A percentile compares a stretch with the other conserved stretches of the same genome.
Conservation (phyloP, 2,329 filamentous ascomycete genomes). For the Trichoderma sp. region DNA sequence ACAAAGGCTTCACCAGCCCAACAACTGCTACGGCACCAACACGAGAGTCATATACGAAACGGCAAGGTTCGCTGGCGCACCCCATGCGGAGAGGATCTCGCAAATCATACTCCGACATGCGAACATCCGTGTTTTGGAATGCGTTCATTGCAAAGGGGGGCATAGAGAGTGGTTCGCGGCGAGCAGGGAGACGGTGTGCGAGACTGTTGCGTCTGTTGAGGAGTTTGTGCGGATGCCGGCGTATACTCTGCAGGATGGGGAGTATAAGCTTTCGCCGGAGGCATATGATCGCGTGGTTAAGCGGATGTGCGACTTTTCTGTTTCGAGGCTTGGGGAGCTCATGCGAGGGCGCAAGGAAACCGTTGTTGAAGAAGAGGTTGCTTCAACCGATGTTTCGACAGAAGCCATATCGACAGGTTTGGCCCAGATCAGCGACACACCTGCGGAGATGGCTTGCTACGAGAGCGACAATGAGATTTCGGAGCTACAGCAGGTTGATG, state of each 20-base stretch:
- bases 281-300: constrained; percentile 8
- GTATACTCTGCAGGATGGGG: constrained; percentile 1
- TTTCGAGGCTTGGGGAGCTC: neutral
- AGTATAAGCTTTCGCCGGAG: constrained; percentile 14
- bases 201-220: constrained; percentile 2
- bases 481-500: neutral
- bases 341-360: neutral
- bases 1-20: neutral
- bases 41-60: constrained; percentile 12
- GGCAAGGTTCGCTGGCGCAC: neutral
- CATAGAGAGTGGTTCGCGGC: constrained; percentile 16
- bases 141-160: neutral
- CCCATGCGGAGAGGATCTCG: neutral
- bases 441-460: neutral
- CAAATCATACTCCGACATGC: constrained; percentile 4
- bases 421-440: neutral
- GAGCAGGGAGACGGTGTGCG: neutral
- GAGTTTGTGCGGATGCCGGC: constrained; percentile 14
- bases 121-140: constrained; percentile 12
- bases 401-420: neutral
- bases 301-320: constrained; percentile 17
- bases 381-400: neutral
- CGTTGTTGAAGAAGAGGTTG: neutral
- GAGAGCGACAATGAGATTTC: neutral
- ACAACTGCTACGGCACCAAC: constrained; percentile 8